Evolutionary conservation across 2,329 filamentous ascomycete genomes (phyloP).

Genomic region (Pseudocercospora pini-densiflorae): DNA sequence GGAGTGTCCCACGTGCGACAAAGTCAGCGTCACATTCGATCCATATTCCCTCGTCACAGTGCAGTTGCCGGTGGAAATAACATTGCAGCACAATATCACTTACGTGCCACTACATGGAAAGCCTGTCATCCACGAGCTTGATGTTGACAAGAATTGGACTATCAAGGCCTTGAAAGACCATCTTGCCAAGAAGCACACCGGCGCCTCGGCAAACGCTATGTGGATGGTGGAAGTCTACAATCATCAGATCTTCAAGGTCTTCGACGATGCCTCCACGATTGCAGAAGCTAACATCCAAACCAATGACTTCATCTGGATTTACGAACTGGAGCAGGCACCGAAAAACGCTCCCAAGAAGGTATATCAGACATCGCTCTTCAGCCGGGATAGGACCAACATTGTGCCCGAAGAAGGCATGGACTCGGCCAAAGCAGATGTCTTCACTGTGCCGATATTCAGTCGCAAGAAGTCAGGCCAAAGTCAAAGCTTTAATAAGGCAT

Average conservation of each 20-base stretch:
- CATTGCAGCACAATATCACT: slow-evolving; percentile 75
- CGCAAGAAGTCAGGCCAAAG: slow-evolving; percentile 50
- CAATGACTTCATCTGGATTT: slow-evolving; percentile 69
- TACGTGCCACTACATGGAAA: slow-evolving; percentile 77
- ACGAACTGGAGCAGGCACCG: slow-evolving; percentile 77
- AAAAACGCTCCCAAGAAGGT: slow-evolving; percentile 70
- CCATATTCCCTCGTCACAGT: slow-evolving; percentile 95
- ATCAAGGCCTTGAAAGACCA: slow-evolving; percentile 70
- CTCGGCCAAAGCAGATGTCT: slow-evolving; percentile 65
- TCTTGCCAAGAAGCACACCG: slow-evolving; percentile 58
- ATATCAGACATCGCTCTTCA: slow-evolving; percentile 54
- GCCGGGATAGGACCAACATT: slow-evolving; percentile 48
- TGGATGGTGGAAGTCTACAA: slow-evolving; percentile 83
- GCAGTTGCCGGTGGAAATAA: slow-evolving; percentile 83
- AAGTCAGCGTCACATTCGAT: slow-evolving; percentile 98
- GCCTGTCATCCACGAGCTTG: slow-evolving; percentile 74
- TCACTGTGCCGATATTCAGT: slow-evolving; percentile 75
- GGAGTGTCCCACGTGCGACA: slow-evolving; percentile 86
- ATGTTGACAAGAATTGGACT: slow-evolving; percentile 76
- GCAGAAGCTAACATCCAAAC: slow-evolving; percentile 70
- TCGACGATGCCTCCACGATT: slow-evolving; percentile 70
- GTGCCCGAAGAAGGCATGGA: slow-evolving; percentile 55
- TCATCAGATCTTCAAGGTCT: slow-evolving; percentile 83
- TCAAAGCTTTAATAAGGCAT: slow-evolving; percentile 44
- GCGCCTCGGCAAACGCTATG: slow-evolving; percentile 63